These are phyloP conservation scores for Monilinia vaccinii-corymbosi DNA, from an alignment of 2,329 filamentous ascomycete species.

Conservation along the genomic window DNA sequence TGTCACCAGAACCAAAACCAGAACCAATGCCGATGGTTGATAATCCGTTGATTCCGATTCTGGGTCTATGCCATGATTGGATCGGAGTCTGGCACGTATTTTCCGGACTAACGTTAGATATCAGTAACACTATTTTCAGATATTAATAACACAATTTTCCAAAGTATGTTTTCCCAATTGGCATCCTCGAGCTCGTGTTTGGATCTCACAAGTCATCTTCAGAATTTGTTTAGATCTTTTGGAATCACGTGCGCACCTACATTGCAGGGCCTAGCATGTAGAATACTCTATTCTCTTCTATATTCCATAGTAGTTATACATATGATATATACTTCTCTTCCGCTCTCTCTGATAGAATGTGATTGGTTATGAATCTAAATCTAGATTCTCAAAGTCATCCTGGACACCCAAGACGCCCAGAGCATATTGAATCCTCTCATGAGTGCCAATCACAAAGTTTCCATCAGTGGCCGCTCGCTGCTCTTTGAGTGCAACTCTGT, in stretches of 20 bases:
- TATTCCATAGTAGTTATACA: no score
- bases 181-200: neutral
- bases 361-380: conserved; percentile 32
- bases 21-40: conserved; percentile 46
- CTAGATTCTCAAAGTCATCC: conserved; percentile 58
- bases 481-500: conserved; percentile 36
- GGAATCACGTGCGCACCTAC: no score
- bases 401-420: conserved; percentile 73
- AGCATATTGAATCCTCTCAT: conserved; percentile 62
- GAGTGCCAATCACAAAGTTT: conserved; percentile 51
- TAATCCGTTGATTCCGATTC: conserved; percentile 42
- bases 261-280: no score
- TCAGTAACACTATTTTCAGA: no score
- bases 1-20: conserved; percentile 25
- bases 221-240: neutral
- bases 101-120: conserved; percentile 40
- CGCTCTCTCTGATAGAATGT: neutral
- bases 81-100: conserved; percentile 42
- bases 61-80: conserved; percentile 35
- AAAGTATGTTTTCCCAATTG: no score
- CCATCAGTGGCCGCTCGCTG: conserved; percentile 35
- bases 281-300: no score
- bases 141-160: no score
- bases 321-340: no score
- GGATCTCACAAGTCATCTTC: neutral